Percentiles rank a stretch among this genome's conserved stretches.
Evolutionary conservation across 495 filamentous ascomycete species (phyloP).

Genomic region (Xylaria telfairii): DNA sequence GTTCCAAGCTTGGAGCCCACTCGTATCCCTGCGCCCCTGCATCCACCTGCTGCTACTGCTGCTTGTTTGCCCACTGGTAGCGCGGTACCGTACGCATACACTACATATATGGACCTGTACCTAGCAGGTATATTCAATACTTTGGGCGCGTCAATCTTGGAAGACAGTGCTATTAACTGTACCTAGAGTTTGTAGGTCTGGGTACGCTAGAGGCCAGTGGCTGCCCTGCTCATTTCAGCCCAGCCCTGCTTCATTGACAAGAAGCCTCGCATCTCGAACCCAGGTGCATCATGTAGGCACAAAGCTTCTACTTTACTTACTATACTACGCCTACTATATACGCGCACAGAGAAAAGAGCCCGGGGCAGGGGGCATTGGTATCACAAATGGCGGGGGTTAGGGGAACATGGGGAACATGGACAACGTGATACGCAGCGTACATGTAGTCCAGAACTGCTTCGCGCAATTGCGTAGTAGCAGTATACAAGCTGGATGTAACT

Average conservation of each 20-base stretch:
- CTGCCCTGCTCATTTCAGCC: constrained; percentile 9
- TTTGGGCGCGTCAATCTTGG: not conserved
- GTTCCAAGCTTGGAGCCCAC: constrained; percentile 19
- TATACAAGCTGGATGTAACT: constrained; percentile 2
- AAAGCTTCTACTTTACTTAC: too few relatives aligned
- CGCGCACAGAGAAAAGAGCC: not conserved
- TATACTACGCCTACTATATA: too few relatives aligned
- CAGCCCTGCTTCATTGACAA: not conserved
- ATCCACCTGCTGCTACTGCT: not conserved
- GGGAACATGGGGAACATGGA: constrained; percentile 6
- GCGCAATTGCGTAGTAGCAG: constrained; percentile 3
- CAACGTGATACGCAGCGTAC: not conserved
- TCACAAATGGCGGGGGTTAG: constrained; percentile 8
- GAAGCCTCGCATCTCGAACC: not conserved
- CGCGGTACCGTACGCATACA: not conserved
- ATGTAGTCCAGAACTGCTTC: not conserved
- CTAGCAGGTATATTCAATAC: constrained; percentile 1
- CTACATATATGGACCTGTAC: not conserved
- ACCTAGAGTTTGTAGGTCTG: not conserved
- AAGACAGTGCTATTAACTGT: not conserved
- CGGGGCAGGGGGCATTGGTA: not conserved
- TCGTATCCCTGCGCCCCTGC: not conserved
- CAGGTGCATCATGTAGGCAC: not conserved
- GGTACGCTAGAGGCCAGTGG: constrained; percentile 8
- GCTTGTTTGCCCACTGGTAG: not conserved